phyloP scores from a whole-genome alignment of 2,329 filamentous ascomycete genomes.

The Fusarium continuum region DNA sequence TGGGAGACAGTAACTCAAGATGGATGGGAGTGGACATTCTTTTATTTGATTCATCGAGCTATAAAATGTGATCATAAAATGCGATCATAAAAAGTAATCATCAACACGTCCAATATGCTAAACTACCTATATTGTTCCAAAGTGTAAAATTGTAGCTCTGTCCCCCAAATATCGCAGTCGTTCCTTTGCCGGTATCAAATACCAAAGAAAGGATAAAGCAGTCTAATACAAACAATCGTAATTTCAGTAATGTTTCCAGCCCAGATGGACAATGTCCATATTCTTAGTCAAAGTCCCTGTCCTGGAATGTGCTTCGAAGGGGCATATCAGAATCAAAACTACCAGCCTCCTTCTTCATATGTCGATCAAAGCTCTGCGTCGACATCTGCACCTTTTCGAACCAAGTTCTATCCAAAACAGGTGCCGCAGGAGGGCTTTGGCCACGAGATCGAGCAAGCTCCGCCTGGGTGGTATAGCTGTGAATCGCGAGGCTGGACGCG shows the following conservation, averaged over 20 bases:
- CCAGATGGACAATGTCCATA: neutral
- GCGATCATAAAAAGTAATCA: too few relatives aligned
- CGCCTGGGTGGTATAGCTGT: constrained; percentile 46
- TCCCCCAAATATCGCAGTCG: neutral
- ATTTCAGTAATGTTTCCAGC: neutral
- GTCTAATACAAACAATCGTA: neutral
- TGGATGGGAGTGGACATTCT: too few relatives aligned
- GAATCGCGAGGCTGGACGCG: constrained; percentile 50
- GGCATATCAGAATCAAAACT: constrained; percentile 47
- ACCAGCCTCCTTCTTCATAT: constrained; percentile 53
- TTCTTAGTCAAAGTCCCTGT: constrained; percentile 23
- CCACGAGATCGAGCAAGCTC: constrained; percentile 46
- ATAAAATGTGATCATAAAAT: too few relatives aligned
- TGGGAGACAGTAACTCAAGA: too few relatives aligned
- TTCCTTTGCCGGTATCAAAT: too few relatives aligned
- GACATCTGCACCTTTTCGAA: constrained; percentile 57
- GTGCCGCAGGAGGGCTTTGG: constrained; percentile 48
- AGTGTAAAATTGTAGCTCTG: too few relatives aligned
- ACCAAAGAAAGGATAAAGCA: neutral
- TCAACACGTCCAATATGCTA: too few relatives aligned
- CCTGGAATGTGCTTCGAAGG: constrained; percentile 47
- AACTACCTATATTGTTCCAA: too few relatives aligned
- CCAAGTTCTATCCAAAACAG: constrained; percentile 49
- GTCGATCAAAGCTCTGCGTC: constrained; percentile 53
- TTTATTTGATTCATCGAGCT: too few relatives aligned